Evolutionary conservation across 108 stramenopile species (phyloP).

Genomic region (Cyclotella distinguenda): DNA sequence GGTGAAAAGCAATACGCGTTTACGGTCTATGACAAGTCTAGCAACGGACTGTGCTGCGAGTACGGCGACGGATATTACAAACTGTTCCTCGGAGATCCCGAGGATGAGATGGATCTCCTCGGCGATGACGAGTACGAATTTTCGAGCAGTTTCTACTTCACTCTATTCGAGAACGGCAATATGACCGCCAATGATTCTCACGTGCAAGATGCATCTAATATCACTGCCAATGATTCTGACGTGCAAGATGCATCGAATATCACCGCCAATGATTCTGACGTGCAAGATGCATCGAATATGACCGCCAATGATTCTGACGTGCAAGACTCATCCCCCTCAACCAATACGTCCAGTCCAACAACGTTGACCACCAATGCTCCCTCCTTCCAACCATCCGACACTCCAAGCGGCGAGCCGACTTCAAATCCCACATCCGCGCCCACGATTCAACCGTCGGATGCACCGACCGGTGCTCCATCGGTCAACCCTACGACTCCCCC

Average conservation of each 20-base stretch:
- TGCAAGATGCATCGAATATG: neutral
- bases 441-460: neutral
- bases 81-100: slow-evolving; percentile 27
- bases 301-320: slow-evolving; percentile 1
- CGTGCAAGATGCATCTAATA: neutral
- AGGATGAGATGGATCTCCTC: slow-evolving; percentile 22
- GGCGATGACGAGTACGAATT: slow-evolving; percentile 36
- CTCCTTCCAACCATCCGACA: neutral
- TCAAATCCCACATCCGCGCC: slow-evolving; percentile 7
- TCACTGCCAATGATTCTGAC: slow-evolving; percentile 1
- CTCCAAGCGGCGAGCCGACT: slow-evolving; percentile 11
- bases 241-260: too few relatives aligned
- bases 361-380: slow-evolving; percentile 2
- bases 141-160: slow-evolving; percentile 46
- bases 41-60: slow-evolving; percentile 46
- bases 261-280: slow-evolving; percentile 5
- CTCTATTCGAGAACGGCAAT: slow-evolving; percentile 33
- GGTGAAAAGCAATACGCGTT: slow-evolving; percentile 52
- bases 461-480: slow-evolving; percentile 9
- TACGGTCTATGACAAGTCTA: slow-evolving; percentile 49
- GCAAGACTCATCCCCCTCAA: too few relatives aligned
- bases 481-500: slow-evolving; percentile 16
- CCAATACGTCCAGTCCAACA: neutral
- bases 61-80: slow-evolving; percentile 40
- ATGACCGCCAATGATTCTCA: slow-evolving; percentile 9